Evolutionary conservation across 2,329 filamentous ascomycete genomes (phyloP).

Genomic region (Aspergillus tamarii): DNA sequence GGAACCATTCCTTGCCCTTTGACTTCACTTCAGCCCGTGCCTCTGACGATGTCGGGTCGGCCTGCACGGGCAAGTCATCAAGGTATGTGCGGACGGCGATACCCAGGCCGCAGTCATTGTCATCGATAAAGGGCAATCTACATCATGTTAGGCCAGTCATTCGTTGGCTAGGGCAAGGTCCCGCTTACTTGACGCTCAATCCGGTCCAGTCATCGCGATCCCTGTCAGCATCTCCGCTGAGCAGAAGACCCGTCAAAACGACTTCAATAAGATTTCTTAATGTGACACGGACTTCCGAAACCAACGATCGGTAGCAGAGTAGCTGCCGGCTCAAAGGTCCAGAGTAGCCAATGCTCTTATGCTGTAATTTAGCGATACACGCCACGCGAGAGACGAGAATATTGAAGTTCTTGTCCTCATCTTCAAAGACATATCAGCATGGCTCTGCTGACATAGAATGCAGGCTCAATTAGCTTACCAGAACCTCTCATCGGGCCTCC

Average conservation of each 20-base stretch:
- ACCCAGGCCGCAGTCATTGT: slow-evolving; percentile 51
- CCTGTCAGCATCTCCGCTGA: slow-evolving; percentile 77
- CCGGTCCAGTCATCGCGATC: slow-evolving; percentile 68
- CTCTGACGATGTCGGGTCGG: slow-evolving; percentile 56
- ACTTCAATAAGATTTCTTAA: slow-evolving; percentile 85
- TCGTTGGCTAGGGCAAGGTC: not conserved
- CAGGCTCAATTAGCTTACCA: slow-evolving; percentile 35
- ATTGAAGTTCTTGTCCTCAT: slow-evolving; percentile 76
- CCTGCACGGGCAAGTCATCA: slow-evolving; percentile 58
- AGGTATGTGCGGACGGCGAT: slow-evolving; percentile 54
- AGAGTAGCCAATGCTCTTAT: slow-evolving; percentile 87
- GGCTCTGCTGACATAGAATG: not conserved
- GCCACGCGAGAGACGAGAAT: slow-evolving; percentile 85
- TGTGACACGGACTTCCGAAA: slow-evolving; percentile 75
- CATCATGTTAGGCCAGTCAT: slow-evolving; percentile 11
- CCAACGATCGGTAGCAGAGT: slow-evolving; percentile 81
- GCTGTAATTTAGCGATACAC: slow-evolving; percentile 78
- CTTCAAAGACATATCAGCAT: slow-evolving; percentile 39
- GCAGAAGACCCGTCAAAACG: slow-evolving; percentile 75
- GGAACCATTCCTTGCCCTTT: slow-evolving; percentile 63
- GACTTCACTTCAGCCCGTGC: slow-evolving; percentile 55
- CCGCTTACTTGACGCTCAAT: slow-evolving; percentile 70
- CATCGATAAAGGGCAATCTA: slow-evolving; percentile 49
- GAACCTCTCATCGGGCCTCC: slow-evolving; percentile 63
- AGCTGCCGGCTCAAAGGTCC: slow-evolving; percentile 90